Percentiles rank a stretch among this genome's conserved stretches.
These are phyloP conservation scores for Neurospora sp. DNA, from an alignment of 495 filamentous ascomycete species.

Conservation along the genomic window DNA sequence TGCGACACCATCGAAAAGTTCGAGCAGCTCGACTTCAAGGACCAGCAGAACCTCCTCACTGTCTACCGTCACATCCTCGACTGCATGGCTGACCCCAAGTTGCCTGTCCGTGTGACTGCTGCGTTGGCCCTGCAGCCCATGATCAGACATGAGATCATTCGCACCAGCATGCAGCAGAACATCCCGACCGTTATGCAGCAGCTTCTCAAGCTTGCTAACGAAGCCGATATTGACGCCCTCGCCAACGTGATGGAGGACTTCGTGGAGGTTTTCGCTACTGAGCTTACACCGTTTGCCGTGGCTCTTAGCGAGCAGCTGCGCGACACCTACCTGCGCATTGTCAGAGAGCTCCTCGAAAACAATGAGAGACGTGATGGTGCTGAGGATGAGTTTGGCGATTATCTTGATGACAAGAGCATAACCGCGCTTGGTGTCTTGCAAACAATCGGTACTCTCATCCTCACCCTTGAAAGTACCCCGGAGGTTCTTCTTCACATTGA, in stretches of 20 bases:
- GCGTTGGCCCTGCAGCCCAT: slow-evolving; percentile 90
- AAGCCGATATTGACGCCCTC: slow-evolving; percentile 86
- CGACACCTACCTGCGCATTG: slow-evolving; percentile 91
- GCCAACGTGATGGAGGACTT: slow-evolving; percentile 99
- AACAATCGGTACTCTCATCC: slow-evolving; percentile 93
- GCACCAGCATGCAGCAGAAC: slow-evolving; percentile 88
- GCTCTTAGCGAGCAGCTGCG: slow-evolving; percentile 92
- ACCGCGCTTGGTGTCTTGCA: slow-evolving; percentile 93
- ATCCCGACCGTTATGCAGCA: slow-evolving; percentile 99
- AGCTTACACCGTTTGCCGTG: slow-evolving; percentile 96
- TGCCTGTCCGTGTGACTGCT: slow-evolving; percentile 90
- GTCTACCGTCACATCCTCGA: slow-evolving; percentile 96
- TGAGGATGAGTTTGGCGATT: slow-evolving; percentile 75
- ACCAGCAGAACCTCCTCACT: slow-evolving; percentile 82
- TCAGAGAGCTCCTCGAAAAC: slow-evolving; percentile 81
- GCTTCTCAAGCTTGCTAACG: slow-evolving; percentile 88
- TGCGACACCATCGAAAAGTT: slow-evolving; percentile 98
- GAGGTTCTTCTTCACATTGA: slow-evolving; percentile 91
- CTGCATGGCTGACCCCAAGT: slow-evolving; percentile 84
- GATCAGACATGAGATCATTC: slow-evolving; percentile 90
- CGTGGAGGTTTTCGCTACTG: slow-evolving; percentile 92
- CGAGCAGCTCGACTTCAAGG: slow-evolving; percentile 90
- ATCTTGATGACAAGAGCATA: slow-evolving; percentile 96
- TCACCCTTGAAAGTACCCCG: slow-evolving; percentile 92
- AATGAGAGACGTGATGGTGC: slow-evolving; percentile 62